Evolutionary conservation across 78 protist genomes (phyloP), one percentile per base, ranked within the genome.

Genomic region (Salpingoeca rosetta): DNA sequence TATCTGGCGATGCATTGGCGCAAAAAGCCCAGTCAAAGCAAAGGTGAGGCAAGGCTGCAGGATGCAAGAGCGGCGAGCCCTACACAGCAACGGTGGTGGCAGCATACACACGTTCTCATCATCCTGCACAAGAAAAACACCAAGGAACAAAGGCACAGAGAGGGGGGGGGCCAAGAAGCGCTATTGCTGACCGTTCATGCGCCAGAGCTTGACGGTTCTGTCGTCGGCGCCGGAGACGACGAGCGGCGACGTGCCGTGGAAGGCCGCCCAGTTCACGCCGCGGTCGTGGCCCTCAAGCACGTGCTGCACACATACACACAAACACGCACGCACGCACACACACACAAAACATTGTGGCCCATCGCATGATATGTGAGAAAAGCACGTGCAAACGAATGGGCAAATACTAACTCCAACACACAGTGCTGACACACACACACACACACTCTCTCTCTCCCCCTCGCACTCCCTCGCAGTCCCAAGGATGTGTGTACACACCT

Each of bases 261-360:
- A 98, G 37, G 96, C 51, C 17, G 97, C 99, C 98, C 98, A 98
- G 92, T 98, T 98, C 57, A 98, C 99, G n/a, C 99, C 96, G 82
- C 96, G 90, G 87, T 94, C 96, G 72, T 94, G 96, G 75, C 93
- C 97, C 84, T 94, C 97, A 41, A 94, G 91, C 1, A 94, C 92
- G 42, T 91, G 90, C n/a, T n/a, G n/a, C n/a, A n/a, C n/a, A n/a
- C n/a, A n/a, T n/a, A n/a, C n/a, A n/a, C n/a, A n/a, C n/a, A n/a
- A n/a, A n/a, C n/a, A n/a, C 88, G n/a, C n/a, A n/a, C n/a, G n/a
- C n/a, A n/a, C n/a, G n/a, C n/a, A n/a, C n/a, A n/a, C n/a, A n/a
- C n/a, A n/a, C n/a, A n/a, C n/a, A n/a, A n/a, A n/a, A n/a, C n/a
- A n/a, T n/a, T n/a, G n/a, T n/a, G n/a, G n/a, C n/a, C n/a, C n/a